Conservation (phyloP, 371 early-diverging fungal species). For the Saksenaea vasiformis region DNA sequence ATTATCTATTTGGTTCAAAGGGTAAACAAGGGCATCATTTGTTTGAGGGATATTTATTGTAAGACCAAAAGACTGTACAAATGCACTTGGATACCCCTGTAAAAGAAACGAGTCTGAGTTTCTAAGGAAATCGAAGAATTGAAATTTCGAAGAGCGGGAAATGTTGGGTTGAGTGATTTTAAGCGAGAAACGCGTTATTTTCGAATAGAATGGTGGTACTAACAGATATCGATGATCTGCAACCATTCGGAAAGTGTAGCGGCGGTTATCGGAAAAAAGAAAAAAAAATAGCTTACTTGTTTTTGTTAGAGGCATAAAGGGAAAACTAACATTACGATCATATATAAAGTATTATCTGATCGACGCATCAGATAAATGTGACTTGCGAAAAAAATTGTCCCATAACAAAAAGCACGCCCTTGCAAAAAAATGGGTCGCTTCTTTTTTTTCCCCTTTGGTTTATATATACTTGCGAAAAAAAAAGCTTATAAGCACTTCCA, state of each 20-base stretch:
- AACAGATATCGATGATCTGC: too few species aligned
- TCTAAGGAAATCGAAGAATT: too few species aligned
- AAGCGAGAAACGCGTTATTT: too few species aligned
- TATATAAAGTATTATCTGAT: not conserved
- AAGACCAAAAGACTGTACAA: too few species aligned
- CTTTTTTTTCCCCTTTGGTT: not conserved
- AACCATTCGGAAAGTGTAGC: too few species aligned
- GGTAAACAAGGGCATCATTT: too few species aligned
- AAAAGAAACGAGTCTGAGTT: too few species aligned
- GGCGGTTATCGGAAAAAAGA: not conserved
- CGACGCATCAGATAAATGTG: not conserved
- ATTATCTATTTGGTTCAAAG: too few species aligned
- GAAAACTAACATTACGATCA: not conserved
- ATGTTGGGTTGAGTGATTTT: too few species aligned
- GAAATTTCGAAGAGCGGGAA: too few species aligned
- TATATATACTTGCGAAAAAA: not conserved
- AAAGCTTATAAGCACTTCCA: not conserved
- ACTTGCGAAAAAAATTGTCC: not conserved
- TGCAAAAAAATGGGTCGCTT: not conserved
- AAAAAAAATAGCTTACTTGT: not conserved
- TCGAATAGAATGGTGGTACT: not conserved
- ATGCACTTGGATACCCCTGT: too few species aligned
- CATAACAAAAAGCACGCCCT: not conserved
- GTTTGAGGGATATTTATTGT: too few species aligned
- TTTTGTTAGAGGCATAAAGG: not conserved